These are phyloP conservation scores for Fusarium vanettenii DNA, from an alignment of 2,329 filamentous ascomycete species.

Conservation along the genomic window DNA sequence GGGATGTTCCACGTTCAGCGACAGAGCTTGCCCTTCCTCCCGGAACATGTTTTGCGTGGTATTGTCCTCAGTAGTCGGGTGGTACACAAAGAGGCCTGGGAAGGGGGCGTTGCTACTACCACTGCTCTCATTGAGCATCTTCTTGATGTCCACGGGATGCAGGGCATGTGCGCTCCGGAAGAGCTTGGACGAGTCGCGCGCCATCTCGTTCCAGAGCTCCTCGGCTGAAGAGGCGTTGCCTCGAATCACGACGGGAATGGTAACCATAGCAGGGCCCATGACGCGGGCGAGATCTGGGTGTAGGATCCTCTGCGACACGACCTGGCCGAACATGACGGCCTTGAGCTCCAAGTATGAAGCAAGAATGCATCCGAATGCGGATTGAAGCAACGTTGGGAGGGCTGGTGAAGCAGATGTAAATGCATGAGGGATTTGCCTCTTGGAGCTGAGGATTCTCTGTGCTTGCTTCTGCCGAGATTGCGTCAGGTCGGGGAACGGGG, in stretches of 20 bases:
- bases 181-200: background rate
- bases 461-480: conserved; percentile 22
- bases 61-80: background rate
- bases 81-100: conserved; percentile 19
- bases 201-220: conserved; percentile 15
- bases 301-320: conserved; percentile 8
- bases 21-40: conserved; percentile 16
- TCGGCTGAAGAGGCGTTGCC: background rate
- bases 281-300: conserved; percentile 6
- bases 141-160: conserved; percentile 24
- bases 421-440: background rate
- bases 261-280: conserved; percentile 20
- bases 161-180: background rate
- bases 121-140: conserved; percentile 11
- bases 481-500: conserved; percentile 9
- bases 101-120: conserved; percentile 3
- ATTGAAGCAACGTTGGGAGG: background rate
- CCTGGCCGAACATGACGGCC: conserved; percentile 7
- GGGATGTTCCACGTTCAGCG: conserved; percentile 24
- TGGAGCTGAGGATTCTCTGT: background rate
- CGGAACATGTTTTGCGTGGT: background rate
- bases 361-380: conserved; percentile 16
- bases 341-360: conserved; percentile 14
- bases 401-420: background rate
- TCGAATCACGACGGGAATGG: conserved; percentile 12